Base-by-base conservation (phyloP, 306 rosid genomes). In the Ceratonia siliqua region DNA sequence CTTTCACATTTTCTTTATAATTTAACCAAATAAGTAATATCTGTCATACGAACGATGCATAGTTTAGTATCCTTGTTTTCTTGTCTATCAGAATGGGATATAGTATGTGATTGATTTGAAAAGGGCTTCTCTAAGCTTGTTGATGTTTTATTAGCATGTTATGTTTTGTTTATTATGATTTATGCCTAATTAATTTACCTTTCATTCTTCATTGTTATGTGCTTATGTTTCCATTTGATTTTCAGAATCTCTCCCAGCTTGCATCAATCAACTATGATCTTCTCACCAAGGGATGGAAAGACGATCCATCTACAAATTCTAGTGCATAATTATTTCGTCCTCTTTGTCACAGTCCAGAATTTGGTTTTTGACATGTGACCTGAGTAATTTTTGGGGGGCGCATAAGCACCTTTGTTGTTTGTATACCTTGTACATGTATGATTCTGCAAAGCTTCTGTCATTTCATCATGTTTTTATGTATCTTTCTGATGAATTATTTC, bases 241-340 rank as follows among this genome's bases (percentile, higher is more conserved):
- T 56, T 66, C 92, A 95, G 99, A 95, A 95, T 86, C 97, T 95
- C 80, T 95, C 99, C 46, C 97, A 95, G 96, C 97, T 95, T 76
- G 99, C 96, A 25, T 95, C 99, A 72, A 95, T 95, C 96, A 95
- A 95, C 86, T 95, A 95, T 57, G 99, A 95, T 80, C 88, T 90
- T 82, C 96, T 95, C 70, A 80, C 93, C 25, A 92, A 95, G 86
- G 97, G 96, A 81, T 90, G 73, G 83, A 90, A 92, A 87, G 98
- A 92, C 38, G 99, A 95, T 28, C 87, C 88, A 1, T 68, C 90
- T 9, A 11, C 89, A 43, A 82, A 90, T 74, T 84, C 87, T 38
- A 81, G 92, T 72, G 74, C 87, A 48, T 89, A 84, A 75, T 82
- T 39, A 59, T 77, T 56, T 72, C 53, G 64, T 83, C 68, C 52